Conservation (phyloP, 345 rosid species). For the Physaria fendleri region DNA sequence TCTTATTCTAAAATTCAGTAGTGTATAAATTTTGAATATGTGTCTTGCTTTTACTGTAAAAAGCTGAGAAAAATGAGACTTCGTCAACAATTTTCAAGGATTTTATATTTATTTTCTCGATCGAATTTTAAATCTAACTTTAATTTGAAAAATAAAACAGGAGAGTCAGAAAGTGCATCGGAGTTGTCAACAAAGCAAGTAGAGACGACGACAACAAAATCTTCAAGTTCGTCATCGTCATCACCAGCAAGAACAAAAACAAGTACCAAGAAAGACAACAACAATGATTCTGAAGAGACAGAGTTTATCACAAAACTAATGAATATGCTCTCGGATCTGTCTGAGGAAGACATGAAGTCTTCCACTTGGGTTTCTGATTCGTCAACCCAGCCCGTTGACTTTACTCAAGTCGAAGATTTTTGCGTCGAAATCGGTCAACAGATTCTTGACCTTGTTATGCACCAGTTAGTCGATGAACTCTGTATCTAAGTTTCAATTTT, state of each 20-base stretch:
- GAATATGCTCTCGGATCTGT: slow-evolving; percentile 35
- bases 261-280: slow-evolving; percentile 25
- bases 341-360: slow-evolving; percentile 41
- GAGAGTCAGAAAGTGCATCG: slow-evolving; percentile 31
- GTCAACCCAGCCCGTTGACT: slow-evolving; percentile 27
- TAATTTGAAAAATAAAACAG: slow-evolving; percentile 29
- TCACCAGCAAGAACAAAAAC: slow-evolving; percentile 20
- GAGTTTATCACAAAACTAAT: slow-evolving; percentile 31
- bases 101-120: not conserved
- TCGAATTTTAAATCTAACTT: slow-evolving; percentile 7
- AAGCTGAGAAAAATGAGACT: slow-evolving; percentile 14
- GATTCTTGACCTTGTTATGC: slow-evolving; percentile 42
- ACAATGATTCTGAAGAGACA: slow-evolving; percentile 19
- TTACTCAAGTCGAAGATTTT: slow-evolving; percentile 37
- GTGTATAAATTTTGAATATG: no score
- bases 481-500: slow-evolving; percentile 8
- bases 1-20: not conserved
- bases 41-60: slow-evolving; percentile 20
- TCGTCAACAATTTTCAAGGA: slow-evolving; percentile 10
- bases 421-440: slow-evolving; percentile 44
- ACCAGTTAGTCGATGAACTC: slow-evolving; percentile 44
- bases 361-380: slow-evolving; percentile 37
- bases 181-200: slow-evolving; percentile 26
- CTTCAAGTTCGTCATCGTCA: slow-evolving; percentile 25
- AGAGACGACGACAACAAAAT: slow-evolving; percentile 20